phyloP scores from a whole-genome alignment of 148 eudicot species.

The Nyssa sinensis region DNA sequence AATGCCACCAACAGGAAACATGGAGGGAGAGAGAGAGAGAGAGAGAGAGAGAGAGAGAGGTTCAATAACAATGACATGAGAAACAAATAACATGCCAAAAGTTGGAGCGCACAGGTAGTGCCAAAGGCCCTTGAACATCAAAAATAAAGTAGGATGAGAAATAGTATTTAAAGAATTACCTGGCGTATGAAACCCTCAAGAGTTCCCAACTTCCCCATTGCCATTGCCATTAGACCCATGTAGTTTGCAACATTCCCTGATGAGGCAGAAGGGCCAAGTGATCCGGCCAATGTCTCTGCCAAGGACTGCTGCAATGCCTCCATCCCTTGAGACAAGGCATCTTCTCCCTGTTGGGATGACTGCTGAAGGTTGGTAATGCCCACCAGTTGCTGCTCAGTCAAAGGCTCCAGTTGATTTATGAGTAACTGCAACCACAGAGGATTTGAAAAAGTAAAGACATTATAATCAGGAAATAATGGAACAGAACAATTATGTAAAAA shows the following conservation, averaged over 20 bases:
- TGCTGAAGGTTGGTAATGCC: not conserved
- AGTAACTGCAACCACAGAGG: not conserved
- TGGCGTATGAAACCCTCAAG: not conserved
- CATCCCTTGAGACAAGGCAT: not conserved
- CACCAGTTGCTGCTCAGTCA: not conserved
- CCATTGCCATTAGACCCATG: conserved; percentile 5
- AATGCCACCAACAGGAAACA: not conserved
- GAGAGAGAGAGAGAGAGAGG: not conserved
- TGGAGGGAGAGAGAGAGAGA: not conserved
- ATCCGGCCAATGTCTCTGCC: not conserved
- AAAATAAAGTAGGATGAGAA: not conserved
- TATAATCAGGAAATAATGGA: not conserved
- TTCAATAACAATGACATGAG: too few relatives aligned
- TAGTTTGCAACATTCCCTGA: not conserved
- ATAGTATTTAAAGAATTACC: not conserved
- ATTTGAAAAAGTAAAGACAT: not conserved
- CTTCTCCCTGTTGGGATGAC: conserved; percentile 4
- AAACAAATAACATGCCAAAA: not conserved
- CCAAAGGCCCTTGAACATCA: not conserved
- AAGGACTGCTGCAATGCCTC: too few relatives aligned
- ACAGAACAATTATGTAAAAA: not conserved
- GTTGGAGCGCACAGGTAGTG: too few relatives aligned
- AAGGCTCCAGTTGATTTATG: not conserved
- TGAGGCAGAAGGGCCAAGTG: not conserved
- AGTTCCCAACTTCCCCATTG: conserved; percentile 1